Evolutionary conservation across 1,284 basidiomycete species (phyloP).

Genomic region (Malassezia equina): DNA sequence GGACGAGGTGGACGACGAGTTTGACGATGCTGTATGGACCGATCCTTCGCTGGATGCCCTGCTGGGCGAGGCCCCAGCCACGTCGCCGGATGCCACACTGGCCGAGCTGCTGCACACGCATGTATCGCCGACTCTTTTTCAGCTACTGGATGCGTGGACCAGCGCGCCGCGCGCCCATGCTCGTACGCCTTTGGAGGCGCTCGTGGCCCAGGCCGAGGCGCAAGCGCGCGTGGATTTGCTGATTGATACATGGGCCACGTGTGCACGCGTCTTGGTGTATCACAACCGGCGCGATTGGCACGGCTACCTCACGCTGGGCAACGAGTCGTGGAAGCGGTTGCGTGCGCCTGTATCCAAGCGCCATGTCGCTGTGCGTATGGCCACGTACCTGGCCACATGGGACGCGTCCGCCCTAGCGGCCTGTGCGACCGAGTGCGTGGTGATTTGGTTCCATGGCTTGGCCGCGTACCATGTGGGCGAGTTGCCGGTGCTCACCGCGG

Average conservation of each 20-base stretch:
- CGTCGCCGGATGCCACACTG: conserved; percentile 42
- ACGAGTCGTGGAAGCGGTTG: conserved; percentile 58
- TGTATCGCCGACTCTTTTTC: conserved; percentile 59
- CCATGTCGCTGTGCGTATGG: conserved; percentile 62
- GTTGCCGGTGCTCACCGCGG: conserved; percentile 26
- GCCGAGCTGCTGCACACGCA: conserved; percentile 54
- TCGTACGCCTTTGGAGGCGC: conserved; percentile 16
- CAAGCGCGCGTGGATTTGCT: conserved; percentile 53
- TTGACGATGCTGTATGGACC: conserved; percentile 54
- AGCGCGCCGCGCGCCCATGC: conserved; percentile 14
- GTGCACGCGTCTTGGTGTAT: conserved; percentile 60
- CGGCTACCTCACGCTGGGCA: conserved; percentile 55
- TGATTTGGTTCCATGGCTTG: conserved; percentile 31
- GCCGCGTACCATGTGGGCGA: conserved; percentile 24
- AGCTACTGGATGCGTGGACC: conserved; percentile 52
- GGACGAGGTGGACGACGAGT: conserved; percentile 54
- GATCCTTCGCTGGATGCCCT: conserved; percentile 48
- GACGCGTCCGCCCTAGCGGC: conserved; percentile 52
- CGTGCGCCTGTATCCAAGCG: conserved; percentile 55
- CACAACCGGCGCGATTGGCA: conserved; percentile 61
- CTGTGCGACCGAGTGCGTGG: conserved; percentile 25
- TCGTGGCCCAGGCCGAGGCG: conserved; percentile 38
- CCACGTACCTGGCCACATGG: conserved; percentile 58
- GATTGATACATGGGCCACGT: conserved; percentile 69
- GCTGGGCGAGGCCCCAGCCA: conserved; percentile 50